Conservation (phyloP, 345 rosid species). For the Pseudoturritis turrita region DNA sequence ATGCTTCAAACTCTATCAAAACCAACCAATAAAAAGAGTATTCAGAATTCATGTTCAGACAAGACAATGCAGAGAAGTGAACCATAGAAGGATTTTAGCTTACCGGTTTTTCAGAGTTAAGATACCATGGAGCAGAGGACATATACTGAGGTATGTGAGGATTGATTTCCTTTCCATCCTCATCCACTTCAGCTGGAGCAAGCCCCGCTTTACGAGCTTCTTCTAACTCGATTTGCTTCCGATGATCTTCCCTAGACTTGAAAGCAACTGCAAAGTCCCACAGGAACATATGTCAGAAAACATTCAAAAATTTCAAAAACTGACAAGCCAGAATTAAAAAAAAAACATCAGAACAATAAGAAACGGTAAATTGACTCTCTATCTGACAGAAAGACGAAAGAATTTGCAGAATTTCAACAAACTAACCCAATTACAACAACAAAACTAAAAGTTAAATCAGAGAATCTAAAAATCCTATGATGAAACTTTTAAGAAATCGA, state of each 20-base stretch:
- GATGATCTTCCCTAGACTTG: slow-evolving; percentile 61
- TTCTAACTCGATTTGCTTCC: slow-evolving; percentile 58
- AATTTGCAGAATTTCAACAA: background rate
- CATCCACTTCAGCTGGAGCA: slow-evolving; percentile 73
- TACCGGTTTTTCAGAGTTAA: slow-evolving; percentile 60
- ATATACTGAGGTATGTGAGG: slow-evolving; percentile 76
- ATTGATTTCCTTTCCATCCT: slow-evolving; percentile 74
- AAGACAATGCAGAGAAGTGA: background rate
- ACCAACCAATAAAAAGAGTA: background rate
- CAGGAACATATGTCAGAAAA: slow-evolving; percentile 55
- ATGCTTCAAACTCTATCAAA: slow-evolving; percentile 62
- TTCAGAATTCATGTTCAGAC: background rate
- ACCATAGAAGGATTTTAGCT: slow-evolving; percentile 7
- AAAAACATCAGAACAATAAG: background rate
- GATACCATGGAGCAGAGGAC: slow-evolving; percentile 80
- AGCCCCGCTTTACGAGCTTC: slow-evolving; percentile 76
- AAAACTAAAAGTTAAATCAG: background rate
- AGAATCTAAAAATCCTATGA: background rate
- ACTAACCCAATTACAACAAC: background rate
- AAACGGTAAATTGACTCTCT: background rate
- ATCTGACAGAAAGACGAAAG: background rate
- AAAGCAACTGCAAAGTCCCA: slow-evolving; percentile 59
- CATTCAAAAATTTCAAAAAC: slow-evolving; percentile 62
- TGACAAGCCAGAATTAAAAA: background rate
- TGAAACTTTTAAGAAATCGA: background rate